phyloP scores from a whole-genome alignment of 177 flowering plant genomes.

The Vitis hybrid region DNA sequence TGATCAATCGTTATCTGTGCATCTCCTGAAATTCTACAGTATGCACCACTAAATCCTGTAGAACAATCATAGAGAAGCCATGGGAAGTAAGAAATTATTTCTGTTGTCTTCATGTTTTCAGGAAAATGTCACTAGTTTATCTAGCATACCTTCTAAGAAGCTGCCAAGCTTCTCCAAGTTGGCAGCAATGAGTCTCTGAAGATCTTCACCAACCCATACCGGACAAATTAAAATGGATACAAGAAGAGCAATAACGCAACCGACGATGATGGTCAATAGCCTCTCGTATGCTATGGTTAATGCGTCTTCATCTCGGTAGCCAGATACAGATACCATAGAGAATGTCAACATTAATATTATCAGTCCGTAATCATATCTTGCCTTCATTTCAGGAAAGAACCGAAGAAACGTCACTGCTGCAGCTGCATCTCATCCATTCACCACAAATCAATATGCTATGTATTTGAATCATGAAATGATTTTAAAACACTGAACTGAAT shows the following conservation, averaged over 20 bases:
- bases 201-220: constrained; percentile 35
- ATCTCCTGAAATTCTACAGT: constrained; percentile 1
- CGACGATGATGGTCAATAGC: constrained; percentile 23
- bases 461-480: too few species aligned
- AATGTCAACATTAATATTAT: constrained; percentile 29
- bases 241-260: constrained; percentile 13
- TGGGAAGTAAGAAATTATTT: background rate
- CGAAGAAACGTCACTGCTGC: constrained; percentile 18
- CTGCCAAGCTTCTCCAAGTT: constrained; percentile 26
- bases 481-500: too few species aligned
- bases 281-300: constrained; percentile 18
- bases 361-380: constrained; percentile 31
- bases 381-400: constrained; percentile 25
- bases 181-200: constrained; percentile 21
- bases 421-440: constrained; percentile 14
- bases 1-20: background rate
- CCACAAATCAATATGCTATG: background rate
- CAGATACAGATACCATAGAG: constrained; percentile 25
- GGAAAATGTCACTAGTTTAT: background rate
- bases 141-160: constrained; percentile 25
- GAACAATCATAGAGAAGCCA: background rate
- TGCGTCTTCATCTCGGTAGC: constrained; percentile 22
- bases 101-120: background rate
- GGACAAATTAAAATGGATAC: constrained; percentile 23
- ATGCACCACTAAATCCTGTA: constrained; percentile 23